A percentile compares a stretch with the other conserved stretches of the same genome.
These are phyloP conservation scores for Raffaelea albimanens DNA, from an alignment of 2,329 filamentous ascomycete genomes.

Conservation along the genomic window DNA sequence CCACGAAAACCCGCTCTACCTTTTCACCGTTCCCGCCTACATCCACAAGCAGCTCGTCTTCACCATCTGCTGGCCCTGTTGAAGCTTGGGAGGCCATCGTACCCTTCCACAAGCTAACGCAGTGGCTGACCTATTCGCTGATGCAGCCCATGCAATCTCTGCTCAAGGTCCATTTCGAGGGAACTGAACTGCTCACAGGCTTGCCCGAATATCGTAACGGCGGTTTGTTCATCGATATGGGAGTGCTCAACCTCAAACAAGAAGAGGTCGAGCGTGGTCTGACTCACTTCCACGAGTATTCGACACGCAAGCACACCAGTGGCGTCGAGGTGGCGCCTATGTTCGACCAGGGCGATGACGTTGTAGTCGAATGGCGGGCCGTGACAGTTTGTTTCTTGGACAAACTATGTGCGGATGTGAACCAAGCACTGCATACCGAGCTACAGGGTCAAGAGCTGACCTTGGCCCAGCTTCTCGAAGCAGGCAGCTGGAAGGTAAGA, in stretches of 20 bases:
- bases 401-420: constrained; percentile 39
- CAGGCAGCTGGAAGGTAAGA: constrained; percentile 95
- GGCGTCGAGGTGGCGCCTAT: constrained; percentile 44
- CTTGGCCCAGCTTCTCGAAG: constrained; percentile 84
- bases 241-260: constrained; percentile 53
- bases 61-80: constrained; percentile 19
- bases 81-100: constrained; percentile 71
- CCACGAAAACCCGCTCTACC: constrained; percentile 20
- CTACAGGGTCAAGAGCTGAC: constrained; percentile 64
- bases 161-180: constrained; percentile 40
- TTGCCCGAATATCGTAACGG: constrained; percentile 90
- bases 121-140: constrained; percentile 90
- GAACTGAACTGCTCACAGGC: constrained; percentile 71
- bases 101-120: constrained; percentile 62
- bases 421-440: constrained; percentile 53
- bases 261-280: constrained; percentile 32
- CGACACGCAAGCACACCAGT: constrained; percentile 59
- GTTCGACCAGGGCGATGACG: constrained; percentile 50
- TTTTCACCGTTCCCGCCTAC: constrained; percentile 36
- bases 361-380: constrained; percentile 57
- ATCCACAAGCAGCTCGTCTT: neutral
- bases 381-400: constrained; percentile 54
- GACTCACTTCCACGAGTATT: constrained; percentile 50
- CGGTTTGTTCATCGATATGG: constrained; percentile 76
- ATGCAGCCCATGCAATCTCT: constrained; percentile 54